These are phyloP conservation scores for Pestalotiopsis sp. DNA, from an alignment of 2,329 filamentous ascomycete genomes.

Conservation along the genomic window DNA sequence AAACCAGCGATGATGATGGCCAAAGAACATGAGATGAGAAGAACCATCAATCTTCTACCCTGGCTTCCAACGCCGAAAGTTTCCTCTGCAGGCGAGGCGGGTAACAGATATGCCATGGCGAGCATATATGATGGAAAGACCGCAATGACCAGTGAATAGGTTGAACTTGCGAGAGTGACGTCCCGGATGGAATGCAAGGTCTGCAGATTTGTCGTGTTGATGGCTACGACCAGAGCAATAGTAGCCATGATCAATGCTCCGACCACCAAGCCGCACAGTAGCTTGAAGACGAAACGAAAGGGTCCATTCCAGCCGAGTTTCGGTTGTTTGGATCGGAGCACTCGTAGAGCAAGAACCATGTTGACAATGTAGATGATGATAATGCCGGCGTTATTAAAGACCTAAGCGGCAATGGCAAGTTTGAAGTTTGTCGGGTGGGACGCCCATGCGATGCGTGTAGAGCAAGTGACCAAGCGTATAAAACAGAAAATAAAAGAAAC, in stretches of 20 bases:
- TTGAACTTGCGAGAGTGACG: background rate
- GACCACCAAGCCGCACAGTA: background rate
- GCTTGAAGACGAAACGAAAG: background rate
- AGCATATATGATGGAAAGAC: slow-evolving; percentile 21
- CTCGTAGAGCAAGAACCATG: background rate
- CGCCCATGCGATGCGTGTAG: slow-evolving; percentile 6
- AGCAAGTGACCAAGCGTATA: slow-evolving; percentile 3
- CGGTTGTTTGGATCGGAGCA: background rate
- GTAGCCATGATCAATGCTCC: slow-evolving; percentile 1
- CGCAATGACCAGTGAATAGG: background rate
- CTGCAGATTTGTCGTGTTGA: background rate
- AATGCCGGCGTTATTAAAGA: slow-evolving; percentile 18
- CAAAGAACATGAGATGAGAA: slow-evolving; percentile 23
- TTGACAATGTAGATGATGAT: slow-evolving; percentile 7
- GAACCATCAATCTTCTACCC: slow-evolving; percentile 30
- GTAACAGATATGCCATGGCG: slow-evolving; percentile 27
- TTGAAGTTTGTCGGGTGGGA: slow-evolving; percentile 26
- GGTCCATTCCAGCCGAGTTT: background rate
- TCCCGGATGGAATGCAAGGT: background rate
- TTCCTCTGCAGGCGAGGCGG: slow-evolving; percentile 26
- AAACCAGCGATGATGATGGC: slow-evolving; percentile 29
- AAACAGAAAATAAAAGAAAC: background rate
- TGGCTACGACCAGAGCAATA: background rate
- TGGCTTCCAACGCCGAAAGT: slow-evolving; percentile 34
- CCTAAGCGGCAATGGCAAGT: slow-evolving; percentile 34